Evolutionary conservation across 2,329 filamentous ascomycete species (phyloP).

Genomic region (Fusarium zealandicum): DNA sequence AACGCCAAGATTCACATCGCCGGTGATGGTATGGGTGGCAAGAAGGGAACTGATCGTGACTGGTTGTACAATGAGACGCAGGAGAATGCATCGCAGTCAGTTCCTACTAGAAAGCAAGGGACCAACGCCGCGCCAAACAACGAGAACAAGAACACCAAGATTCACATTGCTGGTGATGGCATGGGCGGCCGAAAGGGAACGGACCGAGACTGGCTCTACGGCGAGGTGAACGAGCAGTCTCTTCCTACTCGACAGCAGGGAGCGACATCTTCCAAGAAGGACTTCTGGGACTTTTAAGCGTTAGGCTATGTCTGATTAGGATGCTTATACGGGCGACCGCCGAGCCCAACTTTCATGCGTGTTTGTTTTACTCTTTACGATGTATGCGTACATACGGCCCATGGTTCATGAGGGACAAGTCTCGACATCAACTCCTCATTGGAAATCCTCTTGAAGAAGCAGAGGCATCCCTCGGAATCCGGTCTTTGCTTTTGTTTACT

Average conservation of each 20-base stretch:
- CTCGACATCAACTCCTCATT: slow-evolving; percentile 8
- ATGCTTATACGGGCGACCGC: slow-evolving; percentile 1
- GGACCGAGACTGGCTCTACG: slow-evolving; percentile 63
- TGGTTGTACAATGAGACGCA: slow-evolving; percentile 64
- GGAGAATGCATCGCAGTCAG: slow-evolving; percentile 43
- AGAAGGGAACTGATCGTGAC: slow-evolving; percentile 59
- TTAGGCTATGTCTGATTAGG: slow-evolving; percentile 12
- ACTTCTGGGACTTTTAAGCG: slow-evolving; percentile 58
- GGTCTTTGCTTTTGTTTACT: slow-evolving; percentile 13
- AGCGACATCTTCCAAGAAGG: slow-evolving; percentile 46
- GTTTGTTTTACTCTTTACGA: slow-evolving; percentile 1
- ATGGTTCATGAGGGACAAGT: slow-evolving; percentile 19
- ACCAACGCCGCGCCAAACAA: slow-evolving; percentile 2
- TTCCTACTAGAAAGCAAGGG: slow-evolving; percentile 47
- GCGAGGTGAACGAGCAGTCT: slow-evolving; percentile 54
- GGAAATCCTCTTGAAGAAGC: slow-evolving; percentile 16
- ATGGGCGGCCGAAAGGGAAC: slow-evolving; percentile 68
- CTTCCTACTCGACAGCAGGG: slow-evolving; percentile 49
- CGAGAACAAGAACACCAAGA: slow-evolving; percentile 34
- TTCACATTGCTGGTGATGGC: slow-evolving; percentile 64
- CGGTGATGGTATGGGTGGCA: slow-evolving; percentile 71
- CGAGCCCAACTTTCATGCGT: not conserved
- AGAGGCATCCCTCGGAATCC: not conserved
- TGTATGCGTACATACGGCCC: slow-evolving; percentile 11
- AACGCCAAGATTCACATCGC: slow-evolving; percentile 51